Percentiles rank a stretch among this genome's conserved stretches.
Conservation (phyloP, 345 rosid species). For the Eucalyptus curtisii region DNA sequence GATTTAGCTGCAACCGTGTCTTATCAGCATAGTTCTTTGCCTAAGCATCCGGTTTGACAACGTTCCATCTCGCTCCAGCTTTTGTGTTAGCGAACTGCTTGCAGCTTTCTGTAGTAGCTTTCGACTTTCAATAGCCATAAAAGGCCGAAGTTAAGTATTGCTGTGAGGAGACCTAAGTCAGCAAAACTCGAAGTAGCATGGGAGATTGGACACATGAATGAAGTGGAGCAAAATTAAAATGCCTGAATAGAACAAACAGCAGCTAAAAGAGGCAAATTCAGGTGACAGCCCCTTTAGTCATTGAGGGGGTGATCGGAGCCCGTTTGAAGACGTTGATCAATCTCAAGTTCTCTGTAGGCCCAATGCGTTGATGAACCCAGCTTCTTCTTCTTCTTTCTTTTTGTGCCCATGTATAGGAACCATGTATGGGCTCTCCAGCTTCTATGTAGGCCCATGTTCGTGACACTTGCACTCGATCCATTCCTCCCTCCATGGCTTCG, state of each 20-base stretch:
- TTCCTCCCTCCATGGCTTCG: background rate
- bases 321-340: background rate
- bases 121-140: background rate
- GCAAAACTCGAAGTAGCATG: background rate
- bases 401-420: background rate
- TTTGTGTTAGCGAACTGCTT: background rate
- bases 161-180: background rate
- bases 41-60: background rate
- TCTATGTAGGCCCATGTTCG: background rate
- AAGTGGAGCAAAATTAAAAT: background rate
- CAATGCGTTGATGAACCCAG: background rate
- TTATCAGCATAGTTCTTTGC: background rate
- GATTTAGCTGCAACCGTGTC: background rate
- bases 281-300: background rate
- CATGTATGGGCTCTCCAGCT: background rate
- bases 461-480: background rate
- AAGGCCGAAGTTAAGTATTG: background rate
- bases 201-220: background rate
- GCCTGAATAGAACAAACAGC: background rate
- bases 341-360: background rate
- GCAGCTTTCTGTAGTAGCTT: background rate
- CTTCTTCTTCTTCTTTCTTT: background rate
- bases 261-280: background rate
- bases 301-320: background rate
- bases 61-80: background rate